Evolutionary conservation across 2,329 filamentous ascomycete species (phyloP), one percentile per base, ranked within the genome.

Genomic region (Chaetomiaceae sp.): DNA sequence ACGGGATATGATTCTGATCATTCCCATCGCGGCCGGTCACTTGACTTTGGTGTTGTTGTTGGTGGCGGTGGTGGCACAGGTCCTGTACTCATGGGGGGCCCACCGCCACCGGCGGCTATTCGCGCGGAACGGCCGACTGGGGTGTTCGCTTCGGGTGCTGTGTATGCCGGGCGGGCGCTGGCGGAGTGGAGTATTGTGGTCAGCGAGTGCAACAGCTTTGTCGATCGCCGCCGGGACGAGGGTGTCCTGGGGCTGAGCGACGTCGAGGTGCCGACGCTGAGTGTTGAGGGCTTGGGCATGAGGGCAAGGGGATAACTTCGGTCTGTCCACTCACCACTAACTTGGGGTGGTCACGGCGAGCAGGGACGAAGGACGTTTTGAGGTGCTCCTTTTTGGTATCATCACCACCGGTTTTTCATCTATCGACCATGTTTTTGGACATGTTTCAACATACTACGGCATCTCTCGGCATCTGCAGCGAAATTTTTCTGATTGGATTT

Each of bases 121-220:
- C 67, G 69, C 30, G 73, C 79, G 0, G 58, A 71, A 30, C 71
- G 76, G 58, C 80, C 80, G 0, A 65, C 61, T 1, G 77, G 77
- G 5, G 59, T 72, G 1, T 76, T 71, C 49, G 67, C 68, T 13
- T 69, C 71, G 41, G 75, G 75, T 23, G 72, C 76, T 8, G 80
- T 80, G 44, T 87, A 92, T 66, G 75, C 80, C 3, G 89, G 89
- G 1, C 78, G 87, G 18, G 85, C 89, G 0, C 74, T 94, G 40
- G 87, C 87, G 0, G 89, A 94, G 67, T 94, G 89, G 89, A 76
- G 78, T 18, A 73, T 88, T 16, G 80, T 92, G 18, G 82, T 90
- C 14, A 80, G 81, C 51, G 89, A 94, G 66, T 89, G 84, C 72
- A 89, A 91, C 69, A 88, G 83, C 64, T 94, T 92, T 68, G 82